Base-by-base conservation (phyloP, 495 filamentous ascomycete species). In the Aspergillus baeticus region DNA sequence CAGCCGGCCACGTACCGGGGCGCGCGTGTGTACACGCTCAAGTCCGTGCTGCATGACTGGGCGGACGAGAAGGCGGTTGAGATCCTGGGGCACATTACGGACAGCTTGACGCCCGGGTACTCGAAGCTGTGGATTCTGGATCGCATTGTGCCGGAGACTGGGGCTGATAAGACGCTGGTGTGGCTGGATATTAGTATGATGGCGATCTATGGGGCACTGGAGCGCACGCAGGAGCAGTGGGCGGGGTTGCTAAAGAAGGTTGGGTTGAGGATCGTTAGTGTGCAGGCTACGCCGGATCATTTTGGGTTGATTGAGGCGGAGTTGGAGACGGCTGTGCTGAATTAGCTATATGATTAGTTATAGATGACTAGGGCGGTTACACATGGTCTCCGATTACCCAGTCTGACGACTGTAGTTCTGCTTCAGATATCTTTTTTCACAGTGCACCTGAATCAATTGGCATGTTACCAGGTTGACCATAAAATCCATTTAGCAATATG, bases 241-340 rank as follows among this genome's bases (percentile, higher is more conserved):
- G 55, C 45, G 15, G 23, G 20, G 43, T 36, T 66, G 46, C 62
- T 71, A 62, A 81, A 75, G 10, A 75, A 58, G 54, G 87, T 81
- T 68, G 88, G 85, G 61, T 79, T 88, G 63, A 83, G 75, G 31
- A 81, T 90, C 55, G 81, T 83, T 47, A 65, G 75, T 22, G 75
- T 77, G 5, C 18, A 59, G 15, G 61, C 49, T 1, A 60, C 55
- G 44, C 58, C 56, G 0, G 59, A 60, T 13, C 62, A 55, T 20
- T 63, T 62, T 17, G 69, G 69, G 49, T 55, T 73, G 58, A 69
- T 73, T 53, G 69, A 73, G 51, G 59, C 60, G 3, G 65, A 69
- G 45, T 43, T 71, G 21, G 60, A 47, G 44, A n/a, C n/a, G n/a
- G n/a, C n/a, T n/a, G n/a, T n/a, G n/a, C n/a, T n/a, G n/a, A n/a